Percentiles rank a stretch among this genome's conserved stretches.
These are phyloP conservation scores for Wickerhamomyces bisporus DNA, from an alignment of 805 yeast genomes.

Conservation along the genomic window DNA sequence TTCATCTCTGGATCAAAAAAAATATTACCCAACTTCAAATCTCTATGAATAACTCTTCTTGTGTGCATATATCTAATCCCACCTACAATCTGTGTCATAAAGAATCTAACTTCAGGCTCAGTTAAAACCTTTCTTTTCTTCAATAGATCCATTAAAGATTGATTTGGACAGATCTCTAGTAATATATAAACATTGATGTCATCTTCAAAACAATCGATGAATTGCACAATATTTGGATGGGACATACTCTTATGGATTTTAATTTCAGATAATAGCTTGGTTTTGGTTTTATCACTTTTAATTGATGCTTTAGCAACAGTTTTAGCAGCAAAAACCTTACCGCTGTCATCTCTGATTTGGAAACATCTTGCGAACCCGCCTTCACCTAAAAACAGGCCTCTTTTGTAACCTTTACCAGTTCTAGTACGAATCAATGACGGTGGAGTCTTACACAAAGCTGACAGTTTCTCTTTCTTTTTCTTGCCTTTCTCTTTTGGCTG, in stretches of 20 bases:
- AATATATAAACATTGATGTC: constrained; percentile 89
- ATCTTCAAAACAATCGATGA: constrained; percentile 96
- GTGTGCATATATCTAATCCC: constrained; percentile 91
- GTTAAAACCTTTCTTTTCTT: constrained; percentile 78
- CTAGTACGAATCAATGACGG: constrained; percentile 88
- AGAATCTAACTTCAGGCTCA: constrained; percentile 88
- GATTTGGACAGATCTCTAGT: constrained; percentile 92
- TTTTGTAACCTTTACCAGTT: constrained; percentile 80
- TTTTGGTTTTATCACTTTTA: constrained; percentile 81
- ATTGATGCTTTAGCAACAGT: constrained; percentile 96
- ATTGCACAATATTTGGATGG: constrained; percentile 88
- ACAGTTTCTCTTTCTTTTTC: constrained; percentile 83
- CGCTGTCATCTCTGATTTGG: constrained; percentile 88
- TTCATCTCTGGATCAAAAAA: constrained; percentile 93
- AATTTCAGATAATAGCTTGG: constrained; percentile 83
- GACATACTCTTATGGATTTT: constrained; percentile 87
- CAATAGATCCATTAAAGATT: constrained; percentile 87
- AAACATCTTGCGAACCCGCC: constrained; percentile 99
- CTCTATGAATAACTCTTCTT: constrained; percentile 91
- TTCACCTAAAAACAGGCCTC: constrained; percentile 91
- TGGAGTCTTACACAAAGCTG: constrained; percentile 92
- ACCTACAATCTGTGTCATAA: constrained; percentile 89
- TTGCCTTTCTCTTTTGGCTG: constrained; percentile 34
- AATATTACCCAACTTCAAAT: constrained; percentile 91
- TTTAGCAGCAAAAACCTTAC: constrained; percentile 89